Base-by-base conservation (phyloP, 305 asterid species). In the Fraxinus dipetala region DNA sequence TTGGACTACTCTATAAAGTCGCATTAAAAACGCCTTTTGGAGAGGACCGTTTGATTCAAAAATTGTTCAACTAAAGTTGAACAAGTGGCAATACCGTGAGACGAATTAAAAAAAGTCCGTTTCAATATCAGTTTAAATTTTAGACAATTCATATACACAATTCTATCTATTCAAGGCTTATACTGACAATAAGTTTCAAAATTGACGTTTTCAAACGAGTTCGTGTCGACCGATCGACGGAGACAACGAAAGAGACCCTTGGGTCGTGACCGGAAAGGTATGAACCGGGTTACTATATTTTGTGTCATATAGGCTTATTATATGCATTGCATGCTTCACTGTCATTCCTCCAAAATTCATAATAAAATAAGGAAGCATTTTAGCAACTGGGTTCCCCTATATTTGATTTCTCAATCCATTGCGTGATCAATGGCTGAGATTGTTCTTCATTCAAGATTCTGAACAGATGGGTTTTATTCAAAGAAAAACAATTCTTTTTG, bases 361-460 rank as follows among this genome's bases (percentile, higher is more conserved):
- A 28, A 28, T 11, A 13, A 40, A 81, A 6, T 9, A 61, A 20
- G 31, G 72, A 61, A 61, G 31, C 72, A 61, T 61, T 61, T 61
- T 61, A 0, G 31, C 70, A 22, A 6, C 70, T 28, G 35, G 36
- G 35, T 67, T 13, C 18, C 32, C 75, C 20, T 13, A 36, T 69
- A 30, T 0, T 69, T 69, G 20, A 69, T 30, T 30, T 22, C 32
- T 2, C 72, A 20, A 22, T 10, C 31, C n/a, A 78, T 54, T 72
- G 65, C 73, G 81, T 81, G 82, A 22, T 84, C 45, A 6, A 73
- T 30, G 75, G 75, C 75, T 69, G 2, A 30, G 36, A 69, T 69
- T 69, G 9, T 69, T 69, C 81, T 83, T 36, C 11, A 45, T 72
- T 84, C 88, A 86, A 88, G 87, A 83, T 76, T 83, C 73, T 75